Conservation (phyloP, 2,329 filamentous ascomycete species). For the Claviceps fusiformis region DNA sequence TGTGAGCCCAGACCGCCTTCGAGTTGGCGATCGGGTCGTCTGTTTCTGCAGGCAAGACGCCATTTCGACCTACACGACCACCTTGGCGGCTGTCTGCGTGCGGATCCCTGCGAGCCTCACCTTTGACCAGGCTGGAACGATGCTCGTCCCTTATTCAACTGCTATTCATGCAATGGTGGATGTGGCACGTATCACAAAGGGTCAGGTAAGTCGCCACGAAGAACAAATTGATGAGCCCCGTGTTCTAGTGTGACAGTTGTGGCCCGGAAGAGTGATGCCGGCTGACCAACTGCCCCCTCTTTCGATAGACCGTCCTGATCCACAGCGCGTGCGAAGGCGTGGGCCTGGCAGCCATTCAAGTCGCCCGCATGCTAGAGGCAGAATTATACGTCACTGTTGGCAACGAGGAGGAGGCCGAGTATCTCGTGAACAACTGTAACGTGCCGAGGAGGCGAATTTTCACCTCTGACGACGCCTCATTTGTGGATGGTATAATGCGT, state of each 20-base stretch:
- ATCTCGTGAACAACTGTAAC: not conserved
- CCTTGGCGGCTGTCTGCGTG: not conserved
- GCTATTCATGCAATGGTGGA: slow-evolving; percentile 11
- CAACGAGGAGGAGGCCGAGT: not conserved
- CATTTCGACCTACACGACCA: not conserved
- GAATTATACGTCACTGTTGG: not conserved
- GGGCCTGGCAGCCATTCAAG: slow-evolving; percentile 16
- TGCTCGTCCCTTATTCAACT: slow-evolving; percentile 20
- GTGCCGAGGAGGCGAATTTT: not conserved
- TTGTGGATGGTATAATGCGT: slow-evolving; percentile 7
- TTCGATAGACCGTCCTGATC: slow-evolving; percentile 16
- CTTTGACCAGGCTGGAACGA: slow-evolving; percentile 20
- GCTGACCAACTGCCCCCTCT: not conserved
- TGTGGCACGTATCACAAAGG: slow-evolving; percentile 4
- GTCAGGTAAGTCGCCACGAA: not conserved
- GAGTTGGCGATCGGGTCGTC: slow-evolving; percentile 22
- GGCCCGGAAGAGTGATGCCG: no score
- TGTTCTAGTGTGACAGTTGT: not conserved
- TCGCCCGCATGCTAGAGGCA: not conserved
- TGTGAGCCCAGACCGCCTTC: slow-evolving; percentile 7
- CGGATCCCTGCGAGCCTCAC: slow-evolving; percentile 9
- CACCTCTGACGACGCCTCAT: not conserved
- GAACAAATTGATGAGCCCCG: no score
- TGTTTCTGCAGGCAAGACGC: not conserved
- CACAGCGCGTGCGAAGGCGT: slow-evolving; percentile 18